Evolutionary conservation across 495 filamentous ascomycete genomes (phyloP).

Genomic region (Neurospora tetrasperma): DNA sequence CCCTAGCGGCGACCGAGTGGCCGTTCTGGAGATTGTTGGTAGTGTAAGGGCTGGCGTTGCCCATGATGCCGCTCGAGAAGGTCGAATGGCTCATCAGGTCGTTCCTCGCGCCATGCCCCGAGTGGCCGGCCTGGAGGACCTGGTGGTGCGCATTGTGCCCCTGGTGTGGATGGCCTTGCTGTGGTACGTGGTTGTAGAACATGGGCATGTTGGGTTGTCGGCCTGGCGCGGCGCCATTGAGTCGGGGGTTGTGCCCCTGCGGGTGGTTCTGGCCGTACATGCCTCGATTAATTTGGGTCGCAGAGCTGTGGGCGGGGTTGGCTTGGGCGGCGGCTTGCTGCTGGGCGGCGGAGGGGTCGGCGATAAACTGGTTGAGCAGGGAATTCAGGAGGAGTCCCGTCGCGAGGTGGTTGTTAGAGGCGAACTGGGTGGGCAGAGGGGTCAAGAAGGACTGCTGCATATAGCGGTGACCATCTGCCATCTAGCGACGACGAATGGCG

Average conservation of each 20-base stretch:
- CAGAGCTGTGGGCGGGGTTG: conserved; percentile 58
- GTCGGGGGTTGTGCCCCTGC: conserved; percentile 65
- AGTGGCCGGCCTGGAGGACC: conserved; percentile 60
- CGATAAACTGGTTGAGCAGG: conserved; percentile 20
- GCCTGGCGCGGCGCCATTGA: conserved; percentile 41
- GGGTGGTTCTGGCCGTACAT: conserved; percentile 82
- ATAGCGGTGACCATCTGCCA: conserved; percentile 78
- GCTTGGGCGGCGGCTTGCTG: conserved; percentile 39
- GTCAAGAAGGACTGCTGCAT: conserved; percentile 47
- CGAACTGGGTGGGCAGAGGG: conserved; percentile 17
- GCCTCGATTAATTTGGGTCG: conserved; percentile 52
- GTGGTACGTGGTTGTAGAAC: conserved; percentile 64
- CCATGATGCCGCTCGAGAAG: conserved; percentile 64
- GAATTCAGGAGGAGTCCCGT: conserved; percentile 22
- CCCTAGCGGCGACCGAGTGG: conserved; percentile 36
- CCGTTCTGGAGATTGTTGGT: conserved; percentile 69
- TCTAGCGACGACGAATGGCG: conserved; percentile 35
- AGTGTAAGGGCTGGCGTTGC: conserved; percentile 67
- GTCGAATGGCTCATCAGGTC: conserved; percentile 57
- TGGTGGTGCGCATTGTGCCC: conserved; percentile 69
- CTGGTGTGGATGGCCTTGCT: conserved; percentile 55
- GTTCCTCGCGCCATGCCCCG: conserved; percentile 45
- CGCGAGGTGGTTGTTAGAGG: conserved; percentile 16
- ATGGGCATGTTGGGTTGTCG: conserved; percentile 40
- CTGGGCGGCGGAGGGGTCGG: conserved; percentile 11